phyloP scores from a whole-genome alignment of 345 rosid species.

The Punica granatum region DNA sequence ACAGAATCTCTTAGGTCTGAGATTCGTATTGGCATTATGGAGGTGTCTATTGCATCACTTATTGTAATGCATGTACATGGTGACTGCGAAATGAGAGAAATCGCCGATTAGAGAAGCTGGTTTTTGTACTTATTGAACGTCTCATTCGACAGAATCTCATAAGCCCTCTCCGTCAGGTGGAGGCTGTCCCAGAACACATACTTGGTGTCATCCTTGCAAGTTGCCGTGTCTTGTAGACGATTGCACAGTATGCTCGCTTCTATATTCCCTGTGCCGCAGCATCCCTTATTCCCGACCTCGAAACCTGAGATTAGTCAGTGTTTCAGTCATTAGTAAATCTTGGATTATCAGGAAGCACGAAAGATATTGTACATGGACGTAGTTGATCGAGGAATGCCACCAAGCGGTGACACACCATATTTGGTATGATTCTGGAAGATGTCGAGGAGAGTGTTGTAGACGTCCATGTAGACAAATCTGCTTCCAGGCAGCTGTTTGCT shows the following conservation, averaged over 20 bases:
- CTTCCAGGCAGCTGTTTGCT: slow-evolving; percentile 16
- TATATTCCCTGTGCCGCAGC: slow-evolving; percentile 64
- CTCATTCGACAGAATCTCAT: slow-evolving; percentile 15
- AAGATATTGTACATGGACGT: background rate
- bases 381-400: background rate
- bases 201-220: slow-evolving; percentile 41
- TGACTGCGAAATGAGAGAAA: no score
- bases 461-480: slow-evolving; percentile 29
- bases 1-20: no score
- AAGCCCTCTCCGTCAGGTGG: slow-evolving; percentile 64
- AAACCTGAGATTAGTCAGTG: slow-evolving; percentile 36
- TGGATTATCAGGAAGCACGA: background rate
- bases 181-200: slow-evolving; percentile 73
- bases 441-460: slow-evolving; percentile 20
- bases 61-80: no score
- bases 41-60: no score
- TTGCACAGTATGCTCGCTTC: slow-evolving; percentile 54
- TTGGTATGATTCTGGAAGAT: slow-evolving; percentile 35
- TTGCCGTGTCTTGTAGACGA: slow-evolving; percentile 8
- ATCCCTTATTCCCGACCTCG: slow-evolving; percentile 44
- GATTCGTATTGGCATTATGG: no score
- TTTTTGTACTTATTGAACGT: background rate
- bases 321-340: background rate
- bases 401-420: slow-evolving; percentile 35
- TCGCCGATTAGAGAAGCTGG: no score